Percentiles rank a stretch among this genome's conserved stretches.
Conservation (phyloP, 148 eudicot genomes). For the Dysphania ambrosioides region DNA sequence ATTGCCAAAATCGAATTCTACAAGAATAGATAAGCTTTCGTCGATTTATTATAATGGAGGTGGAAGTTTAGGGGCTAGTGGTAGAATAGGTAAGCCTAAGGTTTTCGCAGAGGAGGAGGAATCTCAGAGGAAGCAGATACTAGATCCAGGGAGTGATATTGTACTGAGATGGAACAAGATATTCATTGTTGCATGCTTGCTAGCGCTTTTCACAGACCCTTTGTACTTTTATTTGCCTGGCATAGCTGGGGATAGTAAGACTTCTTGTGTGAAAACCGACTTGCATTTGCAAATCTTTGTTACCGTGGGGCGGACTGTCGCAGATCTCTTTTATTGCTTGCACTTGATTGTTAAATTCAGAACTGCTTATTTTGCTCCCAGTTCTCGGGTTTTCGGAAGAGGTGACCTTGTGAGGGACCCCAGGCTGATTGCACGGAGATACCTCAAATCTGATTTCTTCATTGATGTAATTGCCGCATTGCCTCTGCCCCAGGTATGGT, state of each 20-base stretch:
- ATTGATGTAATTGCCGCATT: constrained; percentile 91
- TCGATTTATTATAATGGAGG: constrained; percentile 36
- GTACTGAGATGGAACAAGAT: constrained; percentile 84
- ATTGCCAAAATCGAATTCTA: constrained; percentile 49
- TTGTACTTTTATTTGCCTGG: constrained; percentile 78
- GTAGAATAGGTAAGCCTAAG: constrained; percentile 51
- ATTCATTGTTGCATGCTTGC: constrained; percentile 75
- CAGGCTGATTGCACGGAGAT: constrained; percentile 78
- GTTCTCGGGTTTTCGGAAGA: constrained; percentile 91
- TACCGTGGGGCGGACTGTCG: constrained; percentile 73
- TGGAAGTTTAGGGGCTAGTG: constrained; percentile 34
- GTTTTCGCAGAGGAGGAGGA: constrained; percentile 58
- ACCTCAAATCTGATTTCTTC: constrained; percentile 69
- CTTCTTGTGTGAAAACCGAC: constrained; percentile 70
- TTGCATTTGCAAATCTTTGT: constrained; percentile 64
- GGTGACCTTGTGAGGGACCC: constrained; percentile 99
- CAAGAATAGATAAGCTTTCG: constrained; percentile 46
- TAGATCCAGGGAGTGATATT: constrained; percentile 91
- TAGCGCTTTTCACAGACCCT: constrained; percentile 90
- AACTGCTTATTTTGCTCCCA: constrained; percentile 95
- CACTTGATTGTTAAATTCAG: constrained; percentile 84
- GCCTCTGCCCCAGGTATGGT: constrained; percentile 99
- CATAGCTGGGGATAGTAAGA: constrained; percentile 42
- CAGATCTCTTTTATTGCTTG: constrained; percentile 77
- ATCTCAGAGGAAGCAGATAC: constrained; percentile 62